Percentiles rank a stretch among this genome's conserved stretches.
These are phyloP conservation scores for Pouteria glomerata DNA, from an alignment of 148 eudicot genomes.

Conservation along the genomic window DNA sequence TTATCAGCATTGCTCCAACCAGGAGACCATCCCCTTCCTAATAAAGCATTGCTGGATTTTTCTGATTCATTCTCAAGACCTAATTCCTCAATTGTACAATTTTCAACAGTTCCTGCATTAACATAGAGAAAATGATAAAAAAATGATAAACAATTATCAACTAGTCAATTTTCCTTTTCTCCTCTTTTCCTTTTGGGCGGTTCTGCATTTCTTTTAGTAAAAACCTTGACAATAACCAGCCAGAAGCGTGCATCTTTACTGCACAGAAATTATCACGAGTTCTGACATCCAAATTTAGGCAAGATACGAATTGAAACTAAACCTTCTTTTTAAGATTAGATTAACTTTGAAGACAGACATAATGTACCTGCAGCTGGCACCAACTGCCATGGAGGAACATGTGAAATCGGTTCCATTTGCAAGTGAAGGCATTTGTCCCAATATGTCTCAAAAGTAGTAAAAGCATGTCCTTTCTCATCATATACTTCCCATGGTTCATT, in stretches of 20 bases:
- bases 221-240: no score
- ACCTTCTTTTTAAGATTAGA: not conserved
- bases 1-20: constrained; percentile 89
- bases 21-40: constrained; percentile 91
- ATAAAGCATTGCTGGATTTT: constrained; percentile 79
- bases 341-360: not conserved
- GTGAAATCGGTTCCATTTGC: constrained; percentile 55
- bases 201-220: not conserved
- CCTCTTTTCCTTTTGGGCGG: not conserved
- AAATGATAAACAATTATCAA: not conserved
- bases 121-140: not conserved
- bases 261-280: not conserved
- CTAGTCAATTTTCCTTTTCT: not conserved
- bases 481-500: constrained; percentile 95
- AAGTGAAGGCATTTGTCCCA: constrained; percentile 75
- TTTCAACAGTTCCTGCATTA: constrained; percentile 43
- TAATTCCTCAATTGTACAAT: constrained; percentile 60
- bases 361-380: constrained; percentile 53
- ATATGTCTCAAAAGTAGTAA: constrained; percentile 65
- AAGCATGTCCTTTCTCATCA: constrained; percentile 69
- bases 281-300: not conserved
- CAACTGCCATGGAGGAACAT: constrained; percentile 73
- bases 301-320: no score
- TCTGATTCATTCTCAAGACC: constrained; percentile 86
- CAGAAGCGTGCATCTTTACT: no score